A percentile compares a stretch with the other conserved stretches of the same genome.
Conservation (phyloP, 75 land plant species). For the Cupressus sempervirens region DNA sequence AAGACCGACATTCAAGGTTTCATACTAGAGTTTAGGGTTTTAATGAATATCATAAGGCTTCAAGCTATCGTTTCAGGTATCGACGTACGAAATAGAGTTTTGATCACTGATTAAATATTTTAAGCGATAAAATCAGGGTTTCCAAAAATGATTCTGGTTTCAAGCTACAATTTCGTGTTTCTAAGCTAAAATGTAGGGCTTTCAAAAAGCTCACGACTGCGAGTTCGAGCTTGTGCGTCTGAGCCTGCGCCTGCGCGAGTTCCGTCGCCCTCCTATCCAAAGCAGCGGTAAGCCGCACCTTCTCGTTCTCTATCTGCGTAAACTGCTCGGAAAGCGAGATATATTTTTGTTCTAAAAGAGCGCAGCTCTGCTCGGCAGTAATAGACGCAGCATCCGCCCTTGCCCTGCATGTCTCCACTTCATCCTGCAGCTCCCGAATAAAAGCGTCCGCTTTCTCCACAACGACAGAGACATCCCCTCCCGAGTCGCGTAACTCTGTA, state of each 20-base stretch:
- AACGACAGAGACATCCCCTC: conserved; percentile 33
- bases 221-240: conserved; percentile 56
- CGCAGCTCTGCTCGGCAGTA: conserved; percentile 91
- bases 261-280: conserved; percentile 52
- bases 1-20: no score
- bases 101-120: neutral
- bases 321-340: conserved; percentile 53
- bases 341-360: conserved; percentile 82
- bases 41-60: neutral
- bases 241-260: conserved; percentile 56
- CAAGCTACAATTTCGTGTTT: neutral
- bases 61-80: neutral
- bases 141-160: neutral
- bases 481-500: conserved; percentile 45
- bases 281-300: conserved; percentile 38
- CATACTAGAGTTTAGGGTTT: no score
- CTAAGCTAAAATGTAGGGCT: neutral
- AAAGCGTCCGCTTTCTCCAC: conserved; percentile 68
- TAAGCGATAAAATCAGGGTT: neutral
- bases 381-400: conserved; percentile 82
- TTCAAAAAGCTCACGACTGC: conserved; percentile 19
- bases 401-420: conserved; percentile 78
- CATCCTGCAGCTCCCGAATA: conserved; percentile 43
- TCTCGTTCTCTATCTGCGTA: conserved; percentile 45
- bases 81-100: neutral